A percentile compares a stretch with the other conserved stretches of the same genome.
These are phyloP conservation scores for Astrothelium subdiscretum DNA, from an alignment of 495 filamentous ascomycete genomes.

Conservation along the genomic window DNA sequence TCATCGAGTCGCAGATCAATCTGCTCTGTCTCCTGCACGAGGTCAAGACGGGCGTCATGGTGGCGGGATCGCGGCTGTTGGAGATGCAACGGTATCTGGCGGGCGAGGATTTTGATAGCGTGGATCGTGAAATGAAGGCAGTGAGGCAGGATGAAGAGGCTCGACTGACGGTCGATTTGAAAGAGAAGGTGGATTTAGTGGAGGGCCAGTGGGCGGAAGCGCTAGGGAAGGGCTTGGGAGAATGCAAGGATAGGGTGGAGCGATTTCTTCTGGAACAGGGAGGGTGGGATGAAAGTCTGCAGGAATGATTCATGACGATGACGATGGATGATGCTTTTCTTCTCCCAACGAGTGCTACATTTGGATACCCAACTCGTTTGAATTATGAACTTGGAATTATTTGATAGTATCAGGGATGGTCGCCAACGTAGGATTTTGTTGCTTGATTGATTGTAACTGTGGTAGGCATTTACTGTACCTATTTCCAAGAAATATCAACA, in stretches of 20 bases:
- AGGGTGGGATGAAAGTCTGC: slow-evolving; percentile 32
- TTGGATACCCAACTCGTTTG: neutral
- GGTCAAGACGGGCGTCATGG: slow-evolving; percentile 67
- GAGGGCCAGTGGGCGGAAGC: slow-evolving; percentile 79
- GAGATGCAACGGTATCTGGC: slow-evolving; percentile 46
- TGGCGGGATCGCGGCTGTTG: slow-evolving; percentile 43
- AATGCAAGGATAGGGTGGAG: slow-evolving; percentile 37
- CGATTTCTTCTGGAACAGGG: slow-evolving; percentile 21
- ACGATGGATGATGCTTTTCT: neutral
- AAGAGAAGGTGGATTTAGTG: slow-evolving; percentile 80
- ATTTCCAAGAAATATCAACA: neutral
- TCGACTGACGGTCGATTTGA: slow-evolving; percentile 69
- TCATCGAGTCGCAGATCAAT: slow-evolving; percentile 90
- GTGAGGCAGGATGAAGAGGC: slow-evolving; percentile 53
- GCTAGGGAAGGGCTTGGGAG: slow-evolving; percentile 47
- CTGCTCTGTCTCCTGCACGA: slow-evolving; percentile 88
- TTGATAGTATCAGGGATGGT: neutral
- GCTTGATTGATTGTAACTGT: no score
- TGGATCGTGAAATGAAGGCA: slow-evolving; percentile 45
- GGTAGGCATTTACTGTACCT: no score
- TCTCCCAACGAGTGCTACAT: neutral
- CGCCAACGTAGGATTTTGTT: neutral
- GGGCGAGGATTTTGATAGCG: slow-evolving; percentile 38
- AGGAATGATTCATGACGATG: slow-evolving; percentile 17
- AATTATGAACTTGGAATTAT: neutral